These are phyloP conservation scores for Schizopora paradoxa DNA, from an alignment of 1,284 basidiomycete species.

Conservation along the genomic window DNA sequence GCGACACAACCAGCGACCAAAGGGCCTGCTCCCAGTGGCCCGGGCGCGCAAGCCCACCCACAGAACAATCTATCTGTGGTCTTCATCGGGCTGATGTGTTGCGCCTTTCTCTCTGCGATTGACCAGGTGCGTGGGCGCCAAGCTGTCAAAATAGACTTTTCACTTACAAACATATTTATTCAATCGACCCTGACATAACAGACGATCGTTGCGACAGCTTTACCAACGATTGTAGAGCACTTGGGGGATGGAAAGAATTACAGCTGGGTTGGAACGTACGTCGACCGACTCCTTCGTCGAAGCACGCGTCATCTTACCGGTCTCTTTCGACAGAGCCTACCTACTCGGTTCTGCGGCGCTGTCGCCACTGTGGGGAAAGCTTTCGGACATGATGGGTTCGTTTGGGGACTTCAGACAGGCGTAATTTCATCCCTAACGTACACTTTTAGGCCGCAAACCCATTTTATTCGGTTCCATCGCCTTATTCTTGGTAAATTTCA, in stretches of 20 bases:
- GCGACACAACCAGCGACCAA: too few species aligned
- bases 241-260: constrained; percentile 65
- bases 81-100: constrained; percentile 35
- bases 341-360: constrained; percentile 62
- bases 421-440: neutral
- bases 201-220: constrained; percentile 75
- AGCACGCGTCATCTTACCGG: neutral
- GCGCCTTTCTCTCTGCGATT: constrained; percentile 37
- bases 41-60: constrained; percentile 36
- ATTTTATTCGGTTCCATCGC: constrained; percentile 62
- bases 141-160: constrained; percentile 14
- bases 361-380: constrained; percentile 69
- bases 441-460: constrained; percentile 57
- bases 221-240: constrained; percentile 68
- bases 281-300: constrained; percentile 13
- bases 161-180: neutral
- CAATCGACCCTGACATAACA: constrained; percentile 24
- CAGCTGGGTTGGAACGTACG: constrained; percentile 71
- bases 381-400: constrained; percentile 54
- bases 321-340: constrained; percentile 52
- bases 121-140: too few species aligned
- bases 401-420: too few species aligned
- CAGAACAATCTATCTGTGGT: constrained; percentile 37
- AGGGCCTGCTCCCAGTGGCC: too few species aligned
- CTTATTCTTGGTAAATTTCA: constrained; percentile 57